These are phyloP conservation scores for Trichomonas vaginalis DNA, from an alignment of 208 protist species.

Conservation along the genomic window DNA sequence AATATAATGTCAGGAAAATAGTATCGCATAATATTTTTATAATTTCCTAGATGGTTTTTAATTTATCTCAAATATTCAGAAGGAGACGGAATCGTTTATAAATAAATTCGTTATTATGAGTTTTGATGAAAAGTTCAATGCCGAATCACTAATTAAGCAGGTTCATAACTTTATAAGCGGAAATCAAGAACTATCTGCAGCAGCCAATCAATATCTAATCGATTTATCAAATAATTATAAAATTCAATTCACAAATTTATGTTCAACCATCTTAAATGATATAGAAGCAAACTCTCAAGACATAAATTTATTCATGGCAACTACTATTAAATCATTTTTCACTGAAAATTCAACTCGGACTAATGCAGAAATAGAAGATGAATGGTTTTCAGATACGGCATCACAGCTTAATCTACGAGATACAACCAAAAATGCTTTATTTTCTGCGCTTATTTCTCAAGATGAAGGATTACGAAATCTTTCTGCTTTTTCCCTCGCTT, in stretches of 20 bases:
- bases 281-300: background rate
- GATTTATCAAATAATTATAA: background rate
- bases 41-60: too few relatives aligned
- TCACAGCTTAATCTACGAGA: background rate
- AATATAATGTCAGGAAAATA: too few relatives aligned
- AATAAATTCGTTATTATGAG: too few relatives aligned
- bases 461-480: background rate
- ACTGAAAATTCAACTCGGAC: background rate
- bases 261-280: background rate
- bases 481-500: background rate
- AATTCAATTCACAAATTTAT: background rate
- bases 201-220: background rate
- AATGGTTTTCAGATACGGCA: background rate
- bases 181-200: background rate
- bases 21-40: too few relatives aligned
- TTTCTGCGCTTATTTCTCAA: background rate
- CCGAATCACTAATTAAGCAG: too few relatives aligned
- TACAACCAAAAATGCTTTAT: background rate
- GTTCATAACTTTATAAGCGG: background rate
- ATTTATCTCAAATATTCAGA: too few relatives aligned
- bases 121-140: too few relatives aligned
- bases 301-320: background rate
- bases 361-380: background rate
- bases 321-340: background rate
- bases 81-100: too few relatives aligned